Percentiles rank a stretch among this genome's conserved stretches.
Conservation (phyloP, 1,139 yeast species). For the Dujonia santamariae region DNA sequence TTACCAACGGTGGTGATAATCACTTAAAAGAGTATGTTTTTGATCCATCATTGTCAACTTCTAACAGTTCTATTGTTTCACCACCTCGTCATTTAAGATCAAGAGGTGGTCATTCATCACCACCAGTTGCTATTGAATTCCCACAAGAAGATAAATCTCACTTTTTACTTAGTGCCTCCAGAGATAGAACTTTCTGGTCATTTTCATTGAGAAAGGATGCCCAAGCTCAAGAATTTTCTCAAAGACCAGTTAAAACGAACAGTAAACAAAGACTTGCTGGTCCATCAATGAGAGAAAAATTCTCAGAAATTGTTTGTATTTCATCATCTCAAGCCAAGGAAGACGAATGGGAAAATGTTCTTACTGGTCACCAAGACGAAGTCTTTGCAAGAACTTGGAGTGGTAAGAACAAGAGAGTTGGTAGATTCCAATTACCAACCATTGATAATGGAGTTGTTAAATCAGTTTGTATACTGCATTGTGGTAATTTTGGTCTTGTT, state of each 20-base stretch:
- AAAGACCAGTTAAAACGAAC: constrained; percentile 50
- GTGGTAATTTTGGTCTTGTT: constrained; percentile 93
- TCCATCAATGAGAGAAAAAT: constrained; percentile 54
- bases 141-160: constrained; percentile 80
- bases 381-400: constrained; percentile 91
- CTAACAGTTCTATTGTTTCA: constrained; percentile 64
- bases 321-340: constrained; percentile 76
- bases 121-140: constrained; percentile 76
- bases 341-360: constrained; percentile 92
- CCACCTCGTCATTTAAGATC: constrained; percentile 93
- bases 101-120: constrained; percentile 95
- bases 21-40: constrained; percentile 86
- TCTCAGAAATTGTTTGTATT: constrained; percentile 72
- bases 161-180: constrained; percentile 80
- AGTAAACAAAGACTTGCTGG: constrained; percentile 64
- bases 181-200: constrained; percentile 84
- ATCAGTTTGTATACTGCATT: constrained; percentile 76
- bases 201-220: constrained; percentile 94
- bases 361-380: constrained; percentile 90
- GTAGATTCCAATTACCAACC: constrained; percentile 67
- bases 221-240: constrained; percentile 92
- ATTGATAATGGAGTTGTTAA: constrained; percentile 82
- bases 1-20: constrained; percentile 94
- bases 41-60: constrained; percentile 78
- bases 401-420: constrained; percentile 77